Percentiles rank a stretch among this genome's conserved stretches.
phyloP scores from a whole-genome alignment of 208 protist species.

The Phytomonas sp. region DNA sequence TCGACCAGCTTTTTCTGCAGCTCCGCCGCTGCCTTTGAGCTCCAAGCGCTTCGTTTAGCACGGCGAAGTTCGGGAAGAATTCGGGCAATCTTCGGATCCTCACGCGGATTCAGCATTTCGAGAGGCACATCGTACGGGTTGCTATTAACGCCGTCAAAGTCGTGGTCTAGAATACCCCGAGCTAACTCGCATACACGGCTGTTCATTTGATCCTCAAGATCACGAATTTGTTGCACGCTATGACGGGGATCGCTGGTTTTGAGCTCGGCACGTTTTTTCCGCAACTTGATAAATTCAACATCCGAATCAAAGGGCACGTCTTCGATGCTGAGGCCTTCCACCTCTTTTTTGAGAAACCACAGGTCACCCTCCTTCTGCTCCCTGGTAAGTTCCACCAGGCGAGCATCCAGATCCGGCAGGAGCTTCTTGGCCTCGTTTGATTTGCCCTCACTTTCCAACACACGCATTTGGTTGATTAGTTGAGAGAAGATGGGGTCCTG shows the following conservation, averaged over 20 bases:
- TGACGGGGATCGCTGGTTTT: slow-evolving; percentile 48
- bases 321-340: slow-evolving; percentile 56
- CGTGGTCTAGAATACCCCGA: slow-evolving; percentile 22
- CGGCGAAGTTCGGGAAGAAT: slow-evolving; percentile 54
- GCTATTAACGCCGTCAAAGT: slow-evolving; percentile 53
- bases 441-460: slow-evolving; percentile 25
- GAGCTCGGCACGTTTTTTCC: slow-evolving; percentile 41
- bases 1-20: slow-evolving; percentile 45
- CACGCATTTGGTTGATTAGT: slow-evolving; percentile 44
- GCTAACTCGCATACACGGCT: slow-evolving; percentile 53
- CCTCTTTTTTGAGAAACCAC: slow-evolving; percentile 63
- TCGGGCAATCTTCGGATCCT: slow-evolving; percentile 40
- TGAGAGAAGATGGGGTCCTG: slow-evolving; percentile 46
- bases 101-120: slow-evolving; percentile 37
- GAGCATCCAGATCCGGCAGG: slow-evolving; percentile 30
- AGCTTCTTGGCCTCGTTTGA: slow-evolving; percentile 25
- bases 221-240: slow-evolving; percentile 40
- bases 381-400: slow-evolving; percentile 36
- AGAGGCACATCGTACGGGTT: slow-evolving; percentile 50
- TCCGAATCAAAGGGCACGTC: slow-evolving; percentile 45
- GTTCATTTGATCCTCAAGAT: slow-evolving; percentile 55
- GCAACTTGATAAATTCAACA: slow-evolving; percentile 28
- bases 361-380: slow-evolving; percentile 59
- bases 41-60: slow-evolving; percentile 39
- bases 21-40: slow-evolving; percentile 26